These are phyloP conservation scores for Hanseniaspora clermontiae DNA, from an alignment of 805 yeast species.

Conservation along the genomic window DNA sequence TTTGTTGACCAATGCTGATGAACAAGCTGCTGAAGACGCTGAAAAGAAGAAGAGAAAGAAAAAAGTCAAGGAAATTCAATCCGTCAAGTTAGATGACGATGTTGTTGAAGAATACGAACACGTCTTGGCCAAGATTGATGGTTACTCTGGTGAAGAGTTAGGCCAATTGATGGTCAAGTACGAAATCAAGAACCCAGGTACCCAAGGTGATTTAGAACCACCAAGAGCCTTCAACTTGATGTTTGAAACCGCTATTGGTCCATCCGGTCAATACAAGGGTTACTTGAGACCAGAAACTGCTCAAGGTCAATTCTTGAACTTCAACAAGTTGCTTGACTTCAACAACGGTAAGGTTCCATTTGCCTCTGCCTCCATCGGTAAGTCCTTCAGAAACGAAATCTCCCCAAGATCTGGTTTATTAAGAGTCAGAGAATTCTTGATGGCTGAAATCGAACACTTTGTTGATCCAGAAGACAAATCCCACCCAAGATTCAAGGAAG, in stretches of 20 bases:
- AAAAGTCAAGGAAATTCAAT: conserved; percentile 91
- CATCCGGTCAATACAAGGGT: conserved; percentile 92
- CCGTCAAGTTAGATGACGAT: conserved; percentile 69
- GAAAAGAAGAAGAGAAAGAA: conserved; percentile 88
- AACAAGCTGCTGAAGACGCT: conserved; percentile 53
- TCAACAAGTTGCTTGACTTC: conserved; percentile 81
- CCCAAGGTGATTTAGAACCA: conserved; percentile 71
- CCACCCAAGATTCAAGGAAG: conserved; percentile 68
- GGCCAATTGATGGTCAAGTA: conserved; percentile 77
- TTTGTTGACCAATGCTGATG: conserved; percentile 37
- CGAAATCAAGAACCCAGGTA: conserved; percentile 82
- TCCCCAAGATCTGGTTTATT: conserved; percentile 95
- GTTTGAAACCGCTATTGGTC: conserved; percentile 99
- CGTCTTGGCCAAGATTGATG: conserved; percentile 87
- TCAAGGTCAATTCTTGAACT: conserved; percentile 96
- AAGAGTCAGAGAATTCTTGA: conserved; percentile 95
- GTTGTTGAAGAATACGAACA: conserved; percentile 70
- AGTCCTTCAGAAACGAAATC: conserved; percentile 96
- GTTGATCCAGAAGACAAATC: conserved; percentile 85
- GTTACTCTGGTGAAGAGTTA: conserved; percentile 81
- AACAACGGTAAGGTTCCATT: conserved; percentile 96
- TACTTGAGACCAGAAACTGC: conserved; percentile 98
- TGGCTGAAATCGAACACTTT: conserved; percentile 99
- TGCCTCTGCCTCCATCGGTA: conserved; percentile 98
- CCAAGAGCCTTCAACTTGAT: conserved; percentile 94